Percentiles rank a stretch among this genome's conserved stretches.
phyloP scores from a whole-genome alignment of 768 basidiomycete genomes.

The Rhizopogon vesiculosus region DNA sequence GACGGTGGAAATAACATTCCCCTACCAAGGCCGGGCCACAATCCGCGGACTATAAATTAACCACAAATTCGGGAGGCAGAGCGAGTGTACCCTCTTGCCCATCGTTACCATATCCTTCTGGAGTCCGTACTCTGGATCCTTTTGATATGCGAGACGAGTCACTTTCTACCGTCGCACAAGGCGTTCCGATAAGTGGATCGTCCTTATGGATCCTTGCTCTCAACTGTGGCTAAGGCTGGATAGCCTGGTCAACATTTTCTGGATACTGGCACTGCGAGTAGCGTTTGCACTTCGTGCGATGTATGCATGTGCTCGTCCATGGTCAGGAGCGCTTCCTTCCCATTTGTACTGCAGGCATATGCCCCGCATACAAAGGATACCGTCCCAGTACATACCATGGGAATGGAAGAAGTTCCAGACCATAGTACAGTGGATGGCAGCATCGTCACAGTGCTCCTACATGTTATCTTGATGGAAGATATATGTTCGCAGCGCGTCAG shows the following conservation, averaged over 20 bases:
- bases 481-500: neutral
- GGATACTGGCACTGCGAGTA: neutral
- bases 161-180: neutral
- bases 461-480: neutral
- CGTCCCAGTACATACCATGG: slow-evolving; percentile 46
- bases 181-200: neutral
- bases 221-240: neutral
- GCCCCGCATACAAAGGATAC: slow-evolving; percentile 25
- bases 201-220: neutral
- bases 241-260: neutral
- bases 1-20: neutral
- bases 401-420: slow-evolving; percentile 50
- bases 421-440: slow-evolving; percentile 24
- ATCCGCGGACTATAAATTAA: neutral
- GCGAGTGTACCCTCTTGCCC: neutral
- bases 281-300: slow-evolving; percentile 5
- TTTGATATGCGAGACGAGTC: neutral
- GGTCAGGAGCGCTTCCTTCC: slow-evolving; percentile 33
- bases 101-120: neutral
- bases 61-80: neutral
- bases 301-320: slow-evolving; percentile 24
- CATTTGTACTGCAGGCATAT: slow-evolving; percentile 29
- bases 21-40: neutral
- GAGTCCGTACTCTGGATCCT: neutral
- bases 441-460: slow-evolving; percentile 18